Conservation (phyloP, 192 early-diverging fungal species). For the Mortierella hygrophila region DNA sequence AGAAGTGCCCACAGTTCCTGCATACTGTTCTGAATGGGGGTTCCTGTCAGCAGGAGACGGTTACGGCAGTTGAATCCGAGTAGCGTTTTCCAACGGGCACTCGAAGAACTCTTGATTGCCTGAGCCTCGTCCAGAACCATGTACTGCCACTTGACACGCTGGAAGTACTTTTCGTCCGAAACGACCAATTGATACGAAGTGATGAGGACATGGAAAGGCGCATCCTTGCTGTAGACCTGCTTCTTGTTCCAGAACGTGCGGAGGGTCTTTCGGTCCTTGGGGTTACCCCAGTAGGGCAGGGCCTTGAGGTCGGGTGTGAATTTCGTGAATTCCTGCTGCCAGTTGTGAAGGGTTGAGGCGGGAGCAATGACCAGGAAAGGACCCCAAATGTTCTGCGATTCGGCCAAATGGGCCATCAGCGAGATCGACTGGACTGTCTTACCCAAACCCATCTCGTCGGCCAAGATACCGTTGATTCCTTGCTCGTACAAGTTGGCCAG, state of each 20-base stretch:
- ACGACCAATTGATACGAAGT: slow-evolving; percentile 90
- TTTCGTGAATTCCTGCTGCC: slow-evolving; percentile 89
- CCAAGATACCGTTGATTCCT: slow-evolving; percentile 92
- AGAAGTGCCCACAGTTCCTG: slow-evolving; percentile 94
- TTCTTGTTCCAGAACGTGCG: slow-evolving; percentile 86
- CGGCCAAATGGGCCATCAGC: slow-evolving; percentile 89
- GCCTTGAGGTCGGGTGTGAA: slow-evolving; percentile 85
- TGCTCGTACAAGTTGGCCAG: slow-evolving; percentile 87
- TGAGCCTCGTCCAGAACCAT: slow-evolving; percentile 97
- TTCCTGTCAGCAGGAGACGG: slow-evolving; percentile 89
- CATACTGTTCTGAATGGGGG: slow-evolving; percentile 96
- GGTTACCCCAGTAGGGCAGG: slow-evolving; percentile 91
- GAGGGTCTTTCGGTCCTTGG: slow-evolving; percentile 84
- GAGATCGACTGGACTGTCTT: slow-evolving; percentile 95
- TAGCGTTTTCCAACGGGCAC: slow-evolving; percentile 89
- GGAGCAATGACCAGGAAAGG: slow-evolving; percentile 93
- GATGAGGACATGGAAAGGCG: slow-evolving; percentile 90
- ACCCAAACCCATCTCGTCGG: slow-evolving; percentile 89
- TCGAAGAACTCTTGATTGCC: slow-evolving; percentile 91
- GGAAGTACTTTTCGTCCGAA: slow-evolving; percentile 85
- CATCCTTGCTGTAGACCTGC: slow-evolving; percentile 78
- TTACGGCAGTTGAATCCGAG: slow-evolving; percentile 89
- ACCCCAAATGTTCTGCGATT: slow-evolving; percentile 89
- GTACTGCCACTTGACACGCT: slow-evolving; percentile 93
- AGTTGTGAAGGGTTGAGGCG: slow-evolving; percentile 91